Base-by-base conservation (phyloP, 345 rosid genomes). In the Erucastrum elatum region DNA sequence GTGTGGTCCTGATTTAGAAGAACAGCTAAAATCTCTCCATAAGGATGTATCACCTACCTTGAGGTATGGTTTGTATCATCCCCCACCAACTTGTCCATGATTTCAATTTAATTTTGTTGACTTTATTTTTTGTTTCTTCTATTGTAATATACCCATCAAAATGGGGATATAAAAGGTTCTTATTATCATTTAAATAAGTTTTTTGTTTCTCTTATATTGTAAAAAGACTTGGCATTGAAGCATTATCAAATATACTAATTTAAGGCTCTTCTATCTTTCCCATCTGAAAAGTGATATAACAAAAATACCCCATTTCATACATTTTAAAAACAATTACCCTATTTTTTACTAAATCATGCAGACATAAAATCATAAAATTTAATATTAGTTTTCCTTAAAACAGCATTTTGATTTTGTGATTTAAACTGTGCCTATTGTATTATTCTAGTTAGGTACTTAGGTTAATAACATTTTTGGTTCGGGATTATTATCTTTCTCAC, bases 21-120 rank as follows among this genome's bases (percentile, higher is more conserved):
- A 80, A 74, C 13, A 74, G 71, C 83, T 80, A 75, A 30, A 75
- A 74, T 62, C 78, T 70, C 62, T 75, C 64, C 77, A 80, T 80
- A 65, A 41, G 82, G 79, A 74, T 74, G 73, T 80, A 70, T 31
- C 80, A 80, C 76, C 83, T 70, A 80, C 76, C 80, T 80, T 80
- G 77, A 75, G 83, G 83, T 80, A 80, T 75, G 80, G 83, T 80
- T 75, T 75, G 76, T 80, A 80, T 80, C 80, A 75, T 41, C 72
- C 63, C 25, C 75, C 80, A 75, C 76, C 83, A 80, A 80, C 80
- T 70, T 75, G 77, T 80, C 60, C 72, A 25, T 70, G 6, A 31
- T 64, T 64, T 60, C 25, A 2, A 53, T 63, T 74, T 39, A 5
- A 29, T 75, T 69, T 59, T 62, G 26, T 53, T 6, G 11, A 15